Evolutionary conservation across 345 rosid genomes (phyloP), one percentile per base, ranked within the genome.

Genomic region (Noccaea bulbosa): DNA sequence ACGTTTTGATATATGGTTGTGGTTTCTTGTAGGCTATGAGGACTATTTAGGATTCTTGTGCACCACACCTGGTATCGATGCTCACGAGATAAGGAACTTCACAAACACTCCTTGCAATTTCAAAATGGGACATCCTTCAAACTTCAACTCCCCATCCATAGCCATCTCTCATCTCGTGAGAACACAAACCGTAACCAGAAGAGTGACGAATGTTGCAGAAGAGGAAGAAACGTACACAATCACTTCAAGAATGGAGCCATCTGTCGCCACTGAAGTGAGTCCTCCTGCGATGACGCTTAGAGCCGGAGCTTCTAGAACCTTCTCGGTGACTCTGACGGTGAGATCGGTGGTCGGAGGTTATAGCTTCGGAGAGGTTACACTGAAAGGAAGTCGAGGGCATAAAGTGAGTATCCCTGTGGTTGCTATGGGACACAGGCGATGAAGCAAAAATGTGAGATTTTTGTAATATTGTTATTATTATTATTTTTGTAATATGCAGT

Each of bases 381-480:
- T 95, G 87, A 95, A 92, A 83, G 99, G 99, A 44, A 95, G 93
- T 82, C 64, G 98, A 62, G 98, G 99, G 24, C 99, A 95, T 75
- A 86, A 81, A 81, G 98, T 90, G 60, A 86, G 77, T 73, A 67
- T 95, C 72, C 97, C 98, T 0, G 99, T 95, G 73, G 89, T 83
- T 61, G 92, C 91, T 4, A 81, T 88, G 86, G 99, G 89, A 64
- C 83, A 87, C 46, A 59, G 70, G 89, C 77, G 92, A 77, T 89
- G 80, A 79, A 70, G 54, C 7, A 37, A 49, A 65, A 58, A 38
- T 27, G 69, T 56, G 67, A 74, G 77, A 72, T 68, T 30, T 54
- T 0, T 78, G 80, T 83, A 72, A 81, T 83, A 83, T 67, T n/a
- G n/a, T n/a, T 74, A 51, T 46, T 63, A 54, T 44, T 63, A 33